Evolutionary conservation across 2,329 filamentous ascomycete genomes (phyloP), one percentile per base, ranked within the genome.

Genomic region (Fusarium robinianum): DNA sequence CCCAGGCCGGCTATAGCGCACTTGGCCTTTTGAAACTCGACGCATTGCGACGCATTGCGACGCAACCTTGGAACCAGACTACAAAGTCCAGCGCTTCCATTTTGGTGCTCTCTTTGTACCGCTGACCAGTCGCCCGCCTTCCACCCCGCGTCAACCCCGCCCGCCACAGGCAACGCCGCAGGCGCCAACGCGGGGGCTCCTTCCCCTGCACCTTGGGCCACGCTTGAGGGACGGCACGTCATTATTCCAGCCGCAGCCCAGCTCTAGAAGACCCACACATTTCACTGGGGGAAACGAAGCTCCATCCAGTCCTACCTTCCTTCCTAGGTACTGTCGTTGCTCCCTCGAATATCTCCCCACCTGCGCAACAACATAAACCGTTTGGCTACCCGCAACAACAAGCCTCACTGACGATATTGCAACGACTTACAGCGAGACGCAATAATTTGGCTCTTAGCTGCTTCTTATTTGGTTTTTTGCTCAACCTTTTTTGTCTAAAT

Each of bases 151-250:
- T 55, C 51, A 41, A 47, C 51, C 51, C 51, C 47, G 51, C 51
- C 38, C 47, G 33, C 38, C 42, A 37, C 39, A 34, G n/a, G 51
- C 51, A 38, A 52, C 44, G 47, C 38, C 22, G 51, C 51, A 37
- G 35, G n/a, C n/a, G 19, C 49, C 49, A 43, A 10, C 29, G 24
- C 33, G 48, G 49, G 48, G 48, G 25, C 14, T 40, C 19, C 36
- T 32, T 14, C 12, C 27, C 21, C 23, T n/a, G n/a, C n/a, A n/a
- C n/a, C n/a, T n/a, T n/a, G n/a, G n/a, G n/a, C n/a, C n/a, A n/a
- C n/a, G n/a, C n/a, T n/a, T n/a, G n/a, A n/a, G n/a, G n/a, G 29
- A 41, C 46, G 51, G 53, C 53, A 56, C 53, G 53, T 56, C 53
- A 56, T 56, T 54, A 46, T 51, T 50, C 53, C 53, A 53, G 40